A percentile compares a stretch with the other conserved stretches of the same genome.
These are phyloP conservation scores for Boletus subcaerulescens DNA, from an alignment of 768 basidiomycete species.

Conservation along the genomic window DNA sequence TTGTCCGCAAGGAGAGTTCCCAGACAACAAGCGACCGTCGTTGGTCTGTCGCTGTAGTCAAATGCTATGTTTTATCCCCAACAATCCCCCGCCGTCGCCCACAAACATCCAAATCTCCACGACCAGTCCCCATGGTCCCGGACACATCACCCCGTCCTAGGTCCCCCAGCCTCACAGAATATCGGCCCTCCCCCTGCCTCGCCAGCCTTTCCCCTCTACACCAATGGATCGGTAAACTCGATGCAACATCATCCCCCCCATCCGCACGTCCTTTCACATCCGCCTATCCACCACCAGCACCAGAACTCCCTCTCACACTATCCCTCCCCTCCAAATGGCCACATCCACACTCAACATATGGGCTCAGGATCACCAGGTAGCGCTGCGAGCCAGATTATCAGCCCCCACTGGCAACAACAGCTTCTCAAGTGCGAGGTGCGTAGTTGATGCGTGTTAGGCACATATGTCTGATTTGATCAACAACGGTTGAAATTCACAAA, in stretches of 20 bases:
- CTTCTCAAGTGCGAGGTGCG: conserved; percentile 88
- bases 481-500: conserved; percentile 30
- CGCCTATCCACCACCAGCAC: conserved; percentile 69
- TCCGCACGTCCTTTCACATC: conserved; percentile 46
- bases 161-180: conserved; percentile 37
- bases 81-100: conserved; percentile 76
- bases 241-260: conserved; percentile 62
- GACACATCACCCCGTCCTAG: conserved; percentile 56
- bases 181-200: conserved; percentile 67
- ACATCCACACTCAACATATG: conserved; percentile 56
- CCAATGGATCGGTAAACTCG: conserved; percentile 60
- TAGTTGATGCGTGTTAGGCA: conserved; percentile 26
- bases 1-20: conserved; percentile 7
- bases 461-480: conserved; percentile 19
- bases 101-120: conserved; percentile 72
- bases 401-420: conserved; percentile 91
- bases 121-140: conserved; percentile 75
- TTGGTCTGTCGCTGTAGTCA: conserved; percentile 17
- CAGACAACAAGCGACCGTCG: conserved; percentile 1
- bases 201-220: conserved; percentile 73
- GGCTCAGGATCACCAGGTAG: conserved; percentile 58
- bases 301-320: conserved; percentile 79
- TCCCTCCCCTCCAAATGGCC: conserved; percentile 74
- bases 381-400: conserved; percentile 59
- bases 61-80: conserved; percentile 82